phyloP scores from a whole-genome alignment of 2,329 filamentous ascomycete species.

The Pseudogymnoascus destructans region DNA sequence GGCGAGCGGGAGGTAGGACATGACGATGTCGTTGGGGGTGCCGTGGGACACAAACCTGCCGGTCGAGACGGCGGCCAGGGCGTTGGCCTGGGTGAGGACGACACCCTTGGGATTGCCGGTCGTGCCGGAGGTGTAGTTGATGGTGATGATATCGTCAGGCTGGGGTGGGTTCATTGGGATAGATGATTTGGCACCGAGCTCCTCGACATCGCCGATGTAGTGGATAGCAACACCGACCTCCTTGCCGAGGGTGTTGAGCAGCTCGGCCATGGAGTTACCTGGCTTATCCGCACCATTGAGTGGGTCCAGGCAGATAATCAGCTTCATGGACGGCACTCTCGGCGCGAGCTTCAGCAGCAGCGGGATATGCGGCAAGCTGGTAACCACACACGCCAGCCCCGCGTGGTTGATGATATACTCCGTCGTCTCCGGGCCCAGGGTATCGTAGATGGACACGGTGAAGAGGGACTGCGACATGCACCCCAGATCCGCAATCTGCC shows the following conservation, averaged over 20 bases:
- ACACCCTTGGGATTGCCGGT: constrained; percentile 76
- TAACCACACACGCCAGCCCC: constrained; percentile 59
- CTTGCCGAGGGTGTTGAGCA: constrained; percentile 63
- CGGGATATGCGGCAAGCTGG: constrained; percentile 69
- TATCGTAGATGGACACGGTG: constrained; percentile 92
- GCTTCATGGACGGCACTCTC: constrained; percentile 66
- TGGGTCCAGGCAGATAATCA: constrained; percentile 78
- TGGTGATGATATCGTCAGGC: constrained; percentile 68
- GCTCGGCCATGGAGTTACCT: constrained; percentile 63
- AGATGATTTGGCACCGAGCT: constrained; percentile 57
- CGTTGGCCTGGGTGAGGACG: constrained; percentile 67
- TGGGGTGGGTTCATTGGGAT: constrained; percentile 56
- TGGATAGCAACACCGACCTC: constrained; percentile 67
- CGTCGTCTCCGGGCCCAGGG: constrained; percentile 76
- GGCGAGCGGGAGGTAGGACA: constrained; percentile 85
- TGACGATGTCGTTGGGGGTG: constrained; percentile 46
- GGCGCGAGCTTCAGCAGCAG: constrained; percentile 67
- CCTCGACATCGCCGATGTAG: constrained; percentile 69
- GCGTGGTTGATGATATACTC: constrained; percentile 96
- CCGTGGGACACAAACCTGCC: constrained; percentile 40
- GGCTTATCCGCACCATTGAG: constrained; percentile 66
- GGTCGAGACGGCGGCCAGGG: constrained; percentile 57
- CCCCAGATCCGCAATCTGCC: constrained; percentile 80
- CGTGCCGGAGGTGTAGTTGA: constrained; percentile 83
- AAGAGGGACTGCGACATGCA: constrained; percentile 78